Evolutionary conservation across 2,329 filamentous ascomycete species (phyloP).

Genomic region (Beauveria australis): DNA sequence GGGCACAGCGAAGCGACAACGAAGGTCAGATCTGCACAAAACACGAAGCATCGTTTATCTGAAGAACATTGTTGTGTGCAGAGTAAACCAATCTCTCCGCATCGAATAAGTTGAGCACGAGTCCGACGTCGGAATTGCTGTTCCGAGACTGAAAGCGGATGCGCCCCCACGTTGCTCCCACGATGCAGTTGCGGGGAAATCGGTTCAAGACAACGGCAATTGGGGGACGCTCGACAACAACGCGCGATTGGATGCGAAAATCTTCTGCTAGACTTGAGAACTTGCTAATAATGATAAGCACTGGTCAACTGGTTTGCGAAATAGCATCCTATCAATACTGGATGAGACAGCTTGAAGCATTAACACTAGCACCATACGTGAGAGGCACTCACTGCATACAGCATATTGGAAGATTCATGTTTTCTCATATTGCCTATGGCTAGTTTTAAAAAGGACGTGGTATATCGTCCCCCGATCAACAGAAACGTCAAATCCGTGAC

Average conservation of each 20-base stretch:
- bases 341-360: not conserved
- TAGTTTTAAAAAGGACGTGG: slow-evolving; percentile 23
- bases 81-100: not conserved
- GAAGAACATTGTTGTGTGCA: not conserved
- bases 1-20: not conserved
- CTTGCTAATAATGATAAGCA: too few species aligned
- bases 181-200: not conserved
- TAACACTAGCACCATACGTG: too few species aligned
- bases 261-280: not conserved
- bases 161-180: not conserved
- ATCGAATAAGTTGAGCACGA: not conserved
- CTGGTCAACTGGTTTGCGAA: too few species aligned
- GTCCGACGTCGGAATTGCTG: not conserved
- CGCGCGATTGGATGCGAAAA: not conserved
- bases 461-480: slow-evolving; percentile 16
- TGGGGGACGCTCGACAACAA: too few species aligned
- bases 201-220: not conserved
- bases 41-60: not conserved
- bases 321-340: not conserved
- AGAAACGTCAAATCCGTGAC: slow-evolving; percentile 34
- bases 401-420: slow-evolving; percentile 21
- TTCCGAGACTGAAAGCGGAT: not conserved
- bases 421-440: slow-evolving; percentile 30
- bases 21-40: not conserved
- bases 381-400: not conserved